These are phyloP conservation scores for Tubosaeta sp. DNA, from an alignment of 768 basidiomycete genomes.

Conservation along the genomic window DNA sequence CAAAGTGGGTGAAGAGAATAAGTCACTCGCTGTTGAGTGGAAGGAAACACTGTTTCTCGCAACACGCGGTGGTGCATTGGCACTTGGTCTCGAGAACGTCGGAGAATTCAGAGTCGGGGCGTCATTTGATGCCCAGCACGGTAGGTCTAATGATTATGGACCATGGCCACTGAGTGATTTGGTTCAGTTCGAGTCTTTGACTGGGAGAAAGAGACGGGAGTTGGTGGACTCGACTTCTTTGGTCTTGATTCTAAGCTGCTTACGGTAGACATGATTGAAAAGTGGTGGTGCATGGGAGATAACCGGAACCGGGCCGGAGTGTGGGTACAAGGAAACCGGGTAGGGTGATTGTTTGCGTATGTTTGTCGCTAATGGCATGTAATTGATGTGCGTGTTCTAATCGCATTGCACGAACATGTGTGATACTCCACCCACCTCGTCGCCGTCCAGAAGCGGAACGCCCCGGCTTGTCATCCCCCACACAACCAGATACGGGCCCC, in stretches of 20 bases:
- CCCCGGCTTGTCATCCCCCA: conserved; percentile 41
- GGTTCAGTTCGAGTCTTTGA: conserved; percentile 48
- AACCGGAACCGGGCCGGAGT: conserved; percentile 56
- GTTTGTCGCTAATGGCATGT: conserved; percentile 8
- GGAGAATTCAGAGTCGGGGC: conserved; percentile 57
- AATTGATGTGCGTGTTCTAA: background rate
- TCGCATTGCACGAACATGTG: conserved; percentile 20
- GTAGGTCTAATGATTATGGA: conserved; percentile 38
- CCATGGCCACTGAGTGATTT: background rate
- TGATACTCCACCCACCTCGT: conserved; percentile 36
- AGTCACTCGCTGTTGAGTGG: conserved; percentile 64
- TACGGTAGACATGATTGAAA: conserved; percentile 62
- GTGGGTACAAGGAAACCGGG: conserved; percentile 70
- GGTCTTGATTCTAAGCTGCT: conserved; percentile 31
- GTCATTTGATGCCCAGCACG: conserved; percentile 72
- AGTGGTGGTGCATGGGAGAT: conserved; percentile 89
- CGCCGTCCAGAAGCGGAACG: conserved; percentile 4
- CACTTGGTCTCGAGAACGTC: conserved; percentile 54
- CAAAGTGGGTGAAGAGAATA: background rate
- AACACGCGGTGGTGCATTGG: conserved; percentile 72
- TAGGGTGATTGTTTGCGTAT: conserved; percentile 15
- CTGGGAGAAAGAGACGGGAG: conserved; percentile 35
- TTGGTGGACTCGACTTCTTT: conserved; percentile 72
- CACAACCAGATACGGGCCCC: conserved; percentile 48
- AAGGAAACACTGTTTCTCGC: conserved; percentile 77